A percentile compares a stretch with the other conserved stretches of the same genome.
Evolutionary conservation across 345 rosid genomes (phyloP).

Genomic region (Populus simonii): DNA sequence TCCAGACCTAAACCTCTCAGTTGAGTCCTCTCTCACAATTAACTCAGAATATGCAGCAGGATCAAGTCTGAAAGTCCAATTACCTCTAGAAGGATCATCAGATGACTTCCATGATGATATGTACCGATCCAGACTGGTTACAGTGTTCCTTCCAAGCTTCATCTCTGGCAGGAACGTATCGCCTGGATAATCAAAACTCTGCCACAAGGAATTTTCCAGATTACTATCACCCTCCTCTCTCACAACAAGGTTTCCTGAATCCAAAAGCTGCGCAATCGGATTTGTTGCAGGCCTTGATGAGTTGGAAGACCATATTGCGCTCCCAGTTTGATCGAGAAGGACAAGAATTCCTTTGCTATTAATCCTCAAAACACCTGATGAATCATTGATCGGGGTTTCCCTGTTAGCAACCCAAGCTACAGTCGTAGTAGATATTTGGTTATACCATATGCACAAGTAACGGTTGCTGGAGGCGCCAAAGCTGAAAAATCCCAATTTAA

Average conservation of each 20-base stretch:
- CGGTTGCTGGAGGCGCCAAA: not conserved
- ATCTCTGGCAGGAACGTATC: constrained; percentile 18
- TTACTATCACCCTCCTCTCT: not conserved
- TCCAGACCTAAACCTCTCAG: not conserved
- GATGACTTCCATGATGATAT: constrained; percentile 9
- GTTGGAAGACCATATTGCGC: not conserved
- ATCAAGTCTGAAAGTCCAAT: not conserved
- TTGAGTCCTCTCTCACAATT: not conserved
- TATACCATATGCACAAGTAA: not conserved
- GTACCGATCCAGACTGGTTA: constrained; percentile 8
- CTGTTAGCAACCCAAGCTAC: constrained; percentile 12
- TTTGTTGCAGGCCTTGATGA: not conserved
- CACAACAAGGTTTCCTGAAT: constrained; percentile 8
- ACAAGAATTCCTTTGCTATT: not conserved
- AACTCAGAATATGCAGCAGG: constrained; percentile 11
- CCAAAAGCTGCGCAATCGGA: not conserved
- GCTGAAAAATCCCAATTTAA: not conserved
- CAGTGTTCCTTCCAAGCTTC: constrained; percentile 16
- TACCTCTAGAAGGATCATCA: constrained; percentile 16
- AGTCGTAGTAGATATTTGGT: not conserved
- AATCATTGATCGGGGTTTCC: not conserved
- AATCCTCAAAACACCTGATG: not conserved
- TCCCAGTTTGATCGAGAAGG: not conserved
- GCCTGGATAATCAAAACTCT: not conserved
- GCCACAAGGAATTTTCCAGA: not conserved